A percentile compares a stretch with the other conserved stretches of the same genome.
Evolutionary conservation across 192 early-diverging fungal species (phyloP).

Genomic region (Umbelopsis sp.): DNA sequence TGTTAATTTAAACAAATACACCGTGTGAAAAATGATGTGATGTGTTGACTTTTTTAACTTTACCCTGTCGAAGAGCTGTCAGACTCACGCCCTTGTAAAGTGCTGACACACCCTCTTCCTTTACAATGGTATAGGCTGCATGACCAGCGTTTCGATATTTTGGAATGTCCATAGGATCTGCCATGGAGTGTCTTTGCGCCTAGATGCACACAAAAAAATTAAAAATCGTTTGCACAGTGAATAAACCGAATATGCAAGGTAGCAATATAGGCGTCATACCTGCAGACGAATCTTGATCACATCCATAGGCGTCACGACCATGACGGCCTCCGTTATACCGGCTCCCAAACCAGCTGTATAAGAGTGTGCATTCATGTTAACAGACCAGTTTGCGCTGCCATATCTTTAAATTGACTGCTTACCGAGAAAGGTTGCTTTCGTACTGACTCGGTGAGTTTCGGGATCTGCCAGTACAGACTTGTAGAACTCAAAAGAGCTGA

Average conservation of each 20-base stretch:
- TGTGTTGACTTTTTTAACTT: neutral
- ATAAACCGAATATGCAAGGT: neutral
- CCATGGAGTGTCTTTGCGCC: slow-evolving; percentile 94
- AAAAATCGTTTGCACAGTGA: neutral
- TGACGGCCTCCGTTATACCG: slow-evolving; percentile 91
- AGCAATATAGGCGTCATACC: neutral
- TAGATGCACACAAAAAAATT: neutral
- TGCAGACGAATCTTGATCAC: slow-evolving; percentile 98
- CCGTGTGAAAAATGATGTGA: neutral
- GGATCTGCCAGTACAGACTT: slow-evolving; percentile 72
- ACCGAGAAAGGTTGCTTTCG: slow-evolving; percentile 72
- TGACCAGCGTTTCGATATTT: slow-evolving; percentile 96
- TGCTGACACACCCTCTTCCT: slow-evolving; percentile 85
- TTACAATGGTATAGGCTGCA: slow-evolving; percentile 86
- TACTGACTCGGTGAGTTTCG: slow-evolving; percentile 59
- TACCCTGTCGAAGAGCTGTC: slow-evolving; percentile 89
- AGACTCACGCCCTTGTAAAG: slow-evolving; percentile 93
- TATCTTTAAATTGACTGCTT: slow-evolving; percentile 25
- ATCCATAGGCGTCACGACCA: slow-evolving; percentile 98
- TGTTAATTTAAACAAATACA: neutral
- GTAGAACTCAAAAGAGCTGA: slow-evolving; percentile 94
- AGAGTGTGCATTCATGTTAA: neutral
- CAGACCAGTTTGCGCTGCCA: neutral
- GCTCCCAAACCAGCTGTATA: slow-evolving; percentile 82
- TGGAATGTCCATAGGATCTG: slow-evolving; percentile 93